These are phyloP conservation scores for Trichoderma semiorbis DNA, from an alignment of 2,329 filamentous ascomycete genomes.

Conservation along the genomic window DNA sequence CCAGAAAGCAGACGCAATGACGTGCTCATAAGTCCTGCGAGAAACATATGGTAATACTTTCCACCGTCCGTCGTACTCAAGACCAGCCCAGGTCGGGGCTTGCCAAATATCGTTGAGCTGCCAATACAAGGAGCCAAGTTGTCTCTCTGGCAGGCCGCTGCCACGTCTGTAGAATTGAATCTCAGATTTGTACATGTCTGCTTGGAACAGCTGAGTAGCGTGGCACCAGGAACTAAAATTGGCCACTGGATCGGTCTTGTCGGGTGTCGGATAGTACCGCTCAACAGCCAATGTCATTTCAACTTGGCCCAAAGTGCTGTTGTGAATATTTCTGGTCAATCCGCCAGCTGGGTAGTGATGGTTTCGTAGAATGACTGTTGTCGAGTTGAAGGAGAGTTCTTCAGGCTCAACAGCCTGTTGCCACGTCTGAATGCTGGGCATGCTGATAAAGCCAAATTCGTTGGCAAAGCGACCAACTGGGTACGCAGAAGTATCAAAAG, in stretches of 20 bases:
- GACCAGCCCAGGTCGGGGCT: conserved; percentile 60
- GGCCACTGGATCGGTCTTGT: conserved; percentile 48
- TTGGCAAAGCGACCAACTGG: conserved; percentile 59
- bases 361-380: conserved; percentile 52
- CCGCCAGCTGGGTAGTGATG: conserved; percentile 46
- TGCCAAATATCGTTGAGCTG: conserved; percentile 65
- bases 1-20: conserved; percentile 49
- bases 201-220: conserved; percentile 62
- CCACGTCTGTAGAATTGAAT: conserved; percentile 61
- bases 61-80: conserved; percentile 62
- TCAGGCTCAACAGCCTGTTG: conserved; percentile 47
- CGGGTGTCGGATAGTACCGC: conserved; percentile 54
- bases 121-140: conserved; percentile 61
- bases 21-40: conserved; percentile 53
- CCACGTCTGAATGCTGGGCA: conserved; percentile 60
- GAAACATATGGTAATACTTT: conserved; percentile 59
- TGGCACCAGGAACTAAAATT: conserved; percentile 62
- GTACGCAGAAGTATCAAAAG: conserved; percentile 54
- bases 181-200: conserved; percentile 57
- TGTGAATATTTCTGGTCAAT: conserved; percentile 19
- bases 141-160: conserved; percentile 53
- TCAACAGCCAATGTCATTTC: conserved; percentile 58
- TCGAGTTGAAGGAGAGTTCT: conserved; percentile 57
- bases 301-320: conserved; percentile 39
- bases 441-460: conserved; percentile 62